Conservation (phyloP, 176 grass and related monocot genomes). For the Thalia dealbata region DNA sequence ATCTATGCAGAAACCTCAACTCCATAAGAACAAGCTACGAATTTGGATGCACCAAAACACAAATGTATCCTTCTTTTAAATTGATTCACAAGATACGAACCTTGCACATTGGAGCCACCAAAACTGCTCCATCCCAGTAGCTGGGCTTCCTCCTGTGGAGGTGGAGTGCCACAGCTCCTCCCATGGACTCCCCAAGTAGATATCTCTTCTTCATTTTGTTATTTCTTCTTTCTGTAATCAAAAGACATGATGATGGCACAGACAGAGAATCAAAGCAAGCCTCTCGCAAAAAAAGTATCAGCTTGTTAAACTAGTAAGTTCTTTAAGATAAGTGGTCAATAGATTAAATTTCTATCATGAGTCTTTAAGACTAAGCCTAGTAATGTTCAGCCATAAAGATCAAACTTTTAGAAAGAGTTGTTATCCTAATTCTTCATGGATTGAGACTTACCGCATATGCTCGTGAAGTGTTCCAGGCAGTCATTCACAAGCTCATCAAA, state of each 20-base stretch:
- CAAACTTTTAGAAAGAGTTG: no score
- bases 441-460: slow-evolving; percentile 32
- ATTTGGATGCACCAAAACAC: neutral
- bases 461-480: slow-evolving; percentile 37
- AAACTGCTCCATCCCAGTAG: neutral
- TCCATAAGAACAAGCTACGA: neutral
- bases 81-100: neutral
- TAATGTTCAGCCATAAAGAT: no score
- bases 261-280: neutral
- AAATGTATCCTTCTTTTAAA: neutral
- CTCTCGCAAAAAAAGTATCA: no score
- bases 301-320: neutral
- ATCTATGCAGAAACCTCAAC: slow-evolving; percentile 28
- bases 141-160: neutral
- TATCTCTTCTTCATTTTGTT: slow-evolving; percentile 1
- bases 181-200: slow-evolving; percentile 9
- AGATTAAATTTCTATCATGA: no score
- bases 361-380: no score
- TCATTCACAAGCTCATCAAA: slow-evolving; percentile 39
- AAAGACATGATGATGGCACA: neutral
- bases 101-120: slow-evolving; percentile 15
- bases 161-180: slow-evolving; percentile 9
- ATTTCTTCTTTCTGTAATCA: neutral
- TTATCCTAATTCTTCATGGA: neutral
- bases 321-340: no score